Base-by-base conservation (phyloP, 345 rosid genomes). In the Laguncularia racemosa region DNA sequence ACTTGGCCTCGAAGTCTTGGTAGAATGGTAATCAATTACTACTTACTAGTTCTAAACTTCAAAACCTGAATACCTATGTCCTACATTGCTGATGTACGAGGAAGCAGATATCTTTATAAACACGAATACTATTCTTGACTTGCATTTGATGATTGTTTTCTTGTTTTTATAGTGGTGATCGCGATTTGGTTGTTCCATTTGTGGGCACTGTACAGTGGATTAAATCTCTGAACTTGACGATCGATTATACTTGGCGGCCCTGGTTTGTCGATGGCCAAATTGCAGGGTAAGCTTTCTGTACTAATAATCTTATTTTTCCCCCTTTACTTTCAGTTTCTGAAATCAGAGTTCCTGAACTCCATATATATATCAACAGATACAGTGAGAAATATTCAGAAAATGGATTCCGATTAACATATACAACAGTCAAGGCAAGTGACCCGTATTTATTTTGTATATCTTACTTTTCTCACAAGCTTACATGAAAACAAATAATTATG, bases 371-470 rank as follows among this genome's bases (percentile, higher is more conserved):
- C 11, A 48, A 50, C 62, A 76, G 81, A 50, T 77, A 77, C 57
- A 77, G 75, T 1, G 40, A 43, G 5, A 70, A 62, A 58, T 63
- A 67, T 26, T 44, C 66, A 2, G 57, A 67, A 12, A 46, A 65
- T 44, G 78, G 70, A 53, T 70, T 52, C 45, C 61, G 73, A 9
- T 20, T 77, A 40, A 73, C 81, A 16, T 77, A 69, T 45, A 75
- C 81, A 3, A 69, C 81, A 5, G 18, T 77, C 13, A 77, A 73
- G 76, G 81, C 46, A 70, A 53, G 59, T 13, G 53, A 0, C 5
- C 10, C n/a, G 9, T 18, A 16, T 33, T 33, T 33, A 33, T 14
- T 4, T 16, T 48, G 17, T 47, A 15, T 38, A 13, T 16, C 13
- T 12, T 2, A 0, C 19, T 10, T 44, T 26, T 23, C 23, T 3